phyloP scores from a whole-genome alignment of 1,284 basidiomycete genomes.

The Spongiforma sp. region DNA sequence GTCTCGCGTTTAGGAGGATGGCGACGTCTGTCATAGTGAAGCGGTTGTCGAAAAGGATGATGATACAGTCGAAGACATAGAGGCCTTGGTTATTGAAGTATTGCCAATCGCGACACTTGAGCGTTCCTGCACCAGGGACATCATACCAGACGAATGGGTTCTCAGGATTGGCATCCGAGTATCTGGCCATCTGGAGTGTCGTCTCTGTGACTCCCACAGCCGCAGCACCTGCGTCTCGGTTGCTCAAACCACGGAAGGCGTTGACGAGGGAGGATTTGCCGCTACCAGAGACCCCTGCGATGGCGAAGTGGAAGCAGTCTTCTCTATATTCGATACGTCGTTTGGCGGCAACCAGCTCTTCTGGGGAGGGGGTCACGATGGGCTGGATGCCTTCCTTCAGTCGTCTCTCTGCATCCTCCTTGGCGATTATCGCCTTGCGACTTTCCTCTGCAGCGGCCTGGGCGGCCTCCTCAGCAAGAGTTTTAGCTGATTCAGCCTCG shows the following conservation, averaged over 20 bases:
- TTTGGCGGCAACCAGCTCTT: constrained; percentile 12
- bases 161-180: constrained; percentile 10
- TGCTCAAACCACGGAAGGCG: constrained; percentile 17
- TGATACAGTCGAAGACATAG: too few relatives aligned
- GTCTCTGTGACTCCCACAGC: constrained; percentile 16
- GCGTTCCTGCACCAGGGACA: constrained; percentile 10
- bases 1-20: too few relatives aligned
- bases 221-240: constrained; percentile 10
- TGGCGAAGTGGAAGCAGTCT: constrained; percentile 16
- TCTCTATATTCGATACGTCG: constrained; percentile 14
- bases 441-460: constrained; percentile 9
- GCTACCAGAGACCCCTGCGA: constrained; percentile 18
- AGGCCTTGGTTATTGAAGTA: too few relatives aligned
- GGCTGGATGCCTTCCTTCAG: constrained; percentile 17
- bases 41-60: too few relatives aligned
- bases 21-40: too few relatives aligned
- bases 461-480: constrained; percentile 10
- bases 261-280: constrained; percentile 26
- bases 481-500: constrained; percentile 11
- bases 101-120: too few relatives aligned
- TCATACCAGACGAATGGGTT: constrained; percentile 19
- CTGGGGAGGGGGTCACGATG: constrained; percentile 5
- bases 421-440: constrained; percentile 4
- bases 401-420: constrained; percentile 8
- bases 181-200: constrained; percentile 11